Base-by-base conservation (phyloP, 2,329 filamentous ascomycete species). In the Falciphora oryzae region DNA sequence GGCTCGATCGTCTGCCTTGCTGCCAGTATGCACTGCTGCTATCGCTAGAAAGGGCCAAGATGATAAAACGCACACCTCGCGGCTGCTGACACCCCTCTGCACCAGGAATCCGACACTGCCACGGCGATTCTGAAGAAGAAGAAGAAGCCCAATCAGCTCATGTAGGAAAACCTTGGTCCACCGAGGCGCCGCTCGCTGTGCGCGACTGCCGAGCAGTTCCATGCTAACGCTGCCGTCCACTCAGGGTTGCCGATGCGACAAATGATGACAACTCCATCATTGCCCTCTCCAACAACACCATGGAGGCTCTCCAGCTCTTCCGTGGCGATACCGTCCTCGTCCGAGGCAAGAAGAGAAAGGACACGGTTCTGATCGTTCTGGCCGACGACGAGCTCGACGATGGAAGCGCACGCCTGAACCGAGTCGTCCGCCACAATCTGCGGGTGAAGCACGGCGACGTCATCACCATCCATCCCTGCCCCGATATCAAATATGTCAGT, bases 181-280 rank as follows among this genome's bases (percentile, higher is more conserved):
- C 22, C 50, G 27, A 29, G 4, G 13, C 29, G 50, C 3, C 59
- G 25, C 29, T 13, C 60, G 22, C 25, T 16, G 18, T 44, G 14
- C 35, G 27, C 57, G 27, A 8, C 29, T 27, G 11, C 11, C 22
- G n/a, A 62, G 38, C 25, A 50, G 25, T 31, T 50, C 28, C 60
- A 62, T 31, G 22, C 44, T 53, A 22, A 53, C 60, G 11, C 18
- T 50, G 27, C 7, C 25, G 25, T 25, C 4, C 11, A 6, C 14
- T 60, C 74, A 97, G 93, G 82, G 95, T 99, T 70, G 98, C 95
- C 75, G 96, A 99, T 86, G 93, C 95, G 78, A 87, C 91, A 74
- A 99, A 97, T 81, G 95, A 99, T 89, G 95, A 99, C 82, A 99
- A 99, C 88, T 98, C 95, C 69, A 96, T 98, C 79, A 97, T 99